Evolutionary conservation across 768 basidiomycete species (phyloP), one percentile per base, ranked within the genome.

Genomic region (Lentinus brumalis): DNA sequence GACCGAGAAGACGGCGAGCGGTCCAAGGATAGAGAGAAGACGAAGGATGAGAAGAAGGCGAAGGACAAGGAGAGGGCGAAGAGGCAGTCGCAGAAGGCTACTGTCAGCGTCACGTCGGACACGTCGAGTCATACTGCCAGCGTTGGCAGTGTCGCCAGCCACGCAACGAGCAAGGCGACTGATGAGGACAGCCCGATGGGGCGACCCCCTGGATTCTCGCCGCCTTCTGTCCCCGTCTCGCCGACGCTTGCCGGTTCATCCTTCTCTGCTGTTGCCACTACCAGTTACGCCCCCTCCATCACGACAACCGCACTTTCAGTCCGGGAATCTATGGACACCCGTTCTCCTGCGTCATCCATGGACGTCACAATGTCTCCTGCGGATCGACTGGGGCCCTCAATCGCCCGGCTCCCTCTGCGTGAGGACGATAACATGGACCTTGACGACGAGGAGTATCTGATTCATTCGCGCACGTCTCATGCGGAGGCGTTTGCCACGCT

Each of bases 401-500:
- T 59, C 46, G 50, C 46, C 32, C 63, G 53, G 14, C 5, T 46
- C n/a, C 59, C 59, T 15, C 29, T 56, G 55, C 42, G 41, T 8
- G 54, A 53, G 12, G 50, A 62, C 40, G 42, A 59, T 5, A 64
- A 63, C 39, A 46, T 64, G 50, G 70, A 72, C 39, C 53, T 59
- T 10, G 62, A 63, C 42, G 74, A 75, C 21, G 69, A 69, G 12
- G 57, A 67, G 5, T 35, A 35, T 35, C 64, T 54, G 12, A 60
- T 55, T 15, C 54, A 61, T 15, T 69, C 68, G 31, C 72, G 74
- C 30, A 75, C 73, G 2, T 73, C 73, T 4, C 74, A 77, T 55
- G 71, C 71, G 1, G 76, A 77, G 57, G 76, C 76, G 0, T 77
- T 75, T 55, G 74, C 68, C 7, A 73, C 75, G 8, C 69, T 75